Conservation (phyloP, 805 yeast species). For the Metschnikowia hibisci region DNA sequence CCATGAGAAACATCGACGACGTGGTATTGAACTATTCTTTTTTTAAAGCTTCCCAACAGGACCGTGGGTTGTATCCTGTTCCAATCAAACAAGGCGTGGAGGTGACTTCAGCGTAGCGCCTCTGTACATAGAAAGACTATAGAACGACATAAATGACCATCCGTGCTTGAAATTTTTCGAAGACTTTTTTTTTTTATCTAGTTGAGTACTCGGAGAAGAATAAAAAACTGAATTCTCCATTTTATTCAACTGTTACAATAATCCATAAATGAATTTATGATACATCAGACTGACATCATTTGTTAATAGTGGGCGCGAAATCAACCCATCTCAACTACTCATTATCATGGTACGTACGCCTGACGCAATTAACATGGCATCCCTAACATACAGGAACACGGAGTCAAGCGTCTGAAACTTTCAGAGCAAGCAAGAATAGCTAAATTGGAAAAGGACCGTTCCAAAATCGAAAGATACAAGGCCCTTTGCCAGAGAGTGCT, state of each 20-base stretch:
- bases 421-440: slow-evolving; percentile 51
- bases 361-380: neutral
- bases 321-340: no score
- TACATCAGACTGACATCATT: no score
- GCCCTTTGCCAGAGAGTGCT: slow-evolving; percentile 44
- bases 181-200: neutral
- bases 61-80: slow-evolving; percentile 39
- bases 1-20: slow-evolving; percentile 86
- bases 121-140: slow-evolving; percentile 2
- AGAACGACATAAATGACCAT: neutral
- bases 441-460: slow-evolving; percentile 55
- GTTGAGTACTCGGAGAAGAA: neutral
- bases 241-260: no score
- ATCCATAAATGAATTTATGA: no score
- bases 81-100: slow-evolving; percentile 17
- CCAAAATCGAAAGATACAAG: slow-evolving; percentile 55
- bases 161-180: neutral
- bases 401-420: slow-evolving; percentile 57
- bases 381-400: slow-evolving; percentile 52
- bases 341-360: slow-evolving; percentile 8
- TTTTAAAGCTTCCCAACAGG: slow-evolving; percentile 57
- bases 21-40: slow-evolving; percentile 89
- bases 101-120: neutral
- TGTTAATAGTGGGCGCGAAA: no score
- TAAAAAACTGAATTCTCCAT: no score